Conservation (phyloP, 306 rosid species). For the Quercus parvula region DNA sequence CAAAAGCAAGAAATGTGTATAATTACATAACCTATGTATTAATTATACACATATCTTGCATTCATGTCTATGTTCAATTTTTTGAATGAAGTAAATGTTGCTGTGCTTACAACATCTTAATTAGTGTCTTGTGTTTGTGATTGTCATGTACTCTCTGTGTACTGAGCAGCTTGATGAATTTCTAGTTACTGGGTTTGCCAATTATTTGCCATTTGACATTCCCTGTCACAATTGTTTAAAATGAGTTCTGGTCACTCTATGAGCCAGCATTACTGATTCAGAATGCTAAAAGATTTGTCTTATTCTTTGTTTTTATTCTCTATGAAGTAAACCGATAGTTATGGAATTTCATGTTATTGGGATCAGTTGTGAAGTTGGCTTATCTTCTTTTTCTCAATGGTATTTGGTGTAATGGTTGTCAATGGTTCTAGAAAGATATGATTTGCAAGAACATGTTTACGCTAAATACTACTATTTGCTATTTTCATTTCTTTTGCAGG, state of each 20-base stretch:
- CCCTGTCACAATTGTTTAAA: neutral
- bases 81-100: too few species aligned
- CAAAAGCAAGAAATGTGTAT: too few species aligned
- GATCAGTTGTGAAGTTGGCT: too few species aligned
- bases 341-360: neutral
- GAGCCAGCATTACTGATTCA: neutral
- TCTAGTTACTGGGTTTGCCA: neutral
- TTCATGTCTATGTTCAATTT: too few species aligned
- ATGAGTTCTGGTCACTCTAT: neutral
- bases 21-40: neutral
- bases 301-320: neutral
- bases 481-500: conserved; percentile 37
- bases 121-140: neutral
- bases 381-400: neutral
- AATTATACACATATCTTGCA: neutral
- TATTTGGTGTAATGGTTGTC: neutral
- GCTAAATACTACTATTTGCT: neutral
- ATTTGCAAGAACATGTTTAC: neutral
- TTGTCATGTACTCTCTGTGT: neutral
- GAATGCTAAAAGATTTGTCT: neutral
- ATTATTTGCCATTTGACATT: neutral
- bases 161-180: neutral
- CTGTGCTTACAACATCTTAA: too few species aligned
- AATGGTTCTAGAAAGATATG: neutral
- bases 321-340: neutral